Evolutionary conservation across 75 land plant genomes (phyloP).

Genomic region (Selaginella tamariscina): DNA sequence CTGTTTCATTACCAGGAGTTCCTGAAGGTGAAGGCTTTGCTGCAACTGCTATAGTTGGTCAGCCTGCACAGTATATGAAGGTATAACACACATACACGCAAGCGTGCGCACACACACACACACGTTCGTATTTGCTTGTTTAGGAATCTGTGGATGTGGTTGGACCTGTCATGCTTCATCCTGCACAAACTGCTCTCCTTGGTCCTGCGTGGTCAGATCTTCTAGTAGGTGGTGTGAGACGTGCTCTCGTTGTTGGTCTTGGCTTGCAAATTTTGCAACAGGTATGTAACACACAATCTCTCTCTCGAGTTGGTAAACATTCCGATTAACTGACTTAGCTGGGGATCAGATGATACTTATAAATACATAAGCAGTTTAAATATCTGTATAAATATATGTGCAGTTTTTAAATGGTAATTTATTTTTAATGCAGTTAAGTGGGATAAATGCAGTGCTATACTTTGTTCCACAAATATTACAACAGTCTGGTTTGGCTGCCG

Average conservation of each 20-base stretch:
- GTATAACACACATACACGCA: conserved; percentile 39
- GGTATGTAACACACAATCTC: conserved; percentile 25
- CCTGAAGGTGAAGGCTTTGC: conserved; percentile 22
- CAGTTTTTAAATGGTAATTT: not conserved
- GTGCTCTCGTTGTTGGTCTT: conserved; percentile 72
- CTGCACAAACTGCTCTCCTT: conserved; percentile 41
- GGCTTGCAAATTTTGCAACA: conserved; percentile 75
- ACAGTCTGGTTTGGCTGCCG: conserved; percentile 67
- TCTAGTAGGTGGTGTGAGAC: conserved; percentile 63
- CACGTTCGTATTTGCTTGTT: too few relatives aligned
- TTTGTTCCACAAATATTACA: conserved; percentile 90
- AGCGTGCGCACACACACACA: too few relatives aligned
- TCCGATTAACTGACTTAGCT: not conserved
- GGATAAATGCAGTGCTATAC: conserved; percentile 90
- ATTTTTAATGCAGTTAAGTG: conserved; percentile 57
- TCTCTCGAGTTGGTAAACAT: not conserved
- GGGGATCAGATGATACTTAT: not conserved
- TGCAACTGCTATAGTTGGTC: conserved; percentile 83
- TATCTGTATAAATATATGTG: not conserved
- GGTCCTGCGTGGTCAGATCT: conserved; percentile 59
- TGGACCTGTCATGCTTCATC: conserved; percentile 57
- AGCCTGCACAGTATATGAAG: conserved; percentile 45
- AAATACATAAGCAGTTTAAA: not conserved
- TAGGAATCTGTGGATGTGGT: conserved; percentile 51
- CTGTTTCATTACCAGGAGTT: conserved; percentile 43